Evolutionary conservation across 768 basidiomycete genomes (phyloP).

Genomic region (Tulasnella sp.): DNA sequence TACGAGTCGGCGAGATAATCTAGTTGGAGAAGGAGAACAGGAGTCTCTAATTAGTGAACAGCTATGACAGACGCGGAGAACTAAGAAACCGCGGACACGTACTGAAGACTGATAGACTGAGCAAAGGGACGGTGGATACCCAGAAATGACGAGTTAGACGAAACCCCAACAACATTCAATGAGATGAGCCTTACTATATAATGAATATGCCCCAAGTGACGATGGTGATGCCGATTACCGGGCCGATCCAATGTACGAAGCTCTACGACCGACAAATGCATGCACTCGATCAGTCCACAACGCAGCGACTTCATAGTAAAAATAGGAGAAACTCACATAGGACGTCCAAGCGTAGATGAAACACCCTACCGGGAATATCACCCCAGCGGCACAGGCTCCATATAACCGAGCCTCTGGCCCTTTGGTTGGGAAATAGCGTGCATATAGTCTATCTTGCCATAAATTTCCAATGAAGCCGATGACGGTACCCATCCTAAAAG

Average conservation of each 20-base stretch:
- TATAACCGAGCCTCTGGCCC: conserved; percentile 15
- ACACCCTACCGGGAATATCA: conserved; percentile 24
- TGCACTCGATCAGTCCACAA: too few relatives aligned
- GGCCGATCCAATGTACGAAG: conserved; percentile 49
- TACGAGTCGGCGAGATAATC: conserved; percentile 1
- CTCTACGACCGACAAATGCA: conserved; percentile 13
- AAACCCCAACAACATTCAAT: too few relatives aligned
- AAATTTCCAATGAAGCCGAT: conserved; percentile 39
- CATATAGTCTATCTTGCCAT: conserved; percentile 39
- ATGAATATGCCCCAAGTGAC: conserved; percentile 43
- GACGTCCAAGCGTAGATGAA: conserved; percentile 67
- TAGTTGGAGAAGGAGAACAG: background rate
- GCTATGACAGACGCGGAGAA: too few relatives aligned
- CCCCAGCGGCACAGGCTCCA: conserved; percentile 23
- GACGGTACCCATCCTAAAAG: conserved; percentile 42
- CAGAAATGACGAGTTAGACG: background rate
- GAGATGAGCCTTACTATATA: conserved; percentile 53
- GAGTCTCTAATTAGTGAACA: too few relatives aligned
- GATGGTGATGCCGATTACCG: conserved; percentile 43
- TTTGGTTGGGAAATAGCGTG: conserved; percentile 8
- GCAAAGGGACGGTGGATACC: too few relatives aligned
- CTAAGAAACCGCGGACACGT: too few relatives aligned
- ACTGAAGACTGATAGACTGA: background rate
- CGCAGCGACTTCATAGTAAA: too few relatives aligned
- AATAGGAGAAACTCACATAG: conserved; percentile 16